Evolutionary conservation across 1,284 basidiomycete species (phyloP), one percentile per base, ranked within the genome.

Genomic region (Boletus albobrunnescens): DNA sequence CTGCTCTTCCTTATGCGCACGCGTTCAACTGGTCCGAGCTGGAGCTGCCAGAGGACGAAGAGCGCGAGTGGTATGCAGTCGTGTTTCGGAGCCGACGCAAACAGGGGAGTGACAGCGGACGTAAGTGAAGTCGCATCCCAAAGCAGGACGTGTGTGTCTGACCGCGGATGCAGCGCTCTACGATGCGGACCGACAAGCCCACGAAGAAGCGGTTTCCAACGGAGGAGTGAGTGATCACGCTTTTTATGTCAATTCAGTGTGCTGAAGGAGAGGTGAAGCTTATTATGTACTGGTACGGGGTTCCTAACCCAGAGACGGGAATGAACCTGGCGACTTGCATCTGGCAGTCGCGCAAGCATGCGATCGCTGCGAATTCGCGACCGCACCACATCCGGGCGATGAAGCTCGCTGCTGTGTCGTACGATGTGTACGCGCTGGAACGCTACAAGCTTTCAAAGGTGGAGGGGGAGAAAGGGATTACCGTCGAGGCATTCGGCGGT

Each of bases 281-380:
- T 24, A 77, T 91, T 44, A 71, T 89, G 57, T 94, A 94, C 64
- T 94, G 92, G 91, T 94, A 92, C 58, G 92, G 91, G 19, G 78
- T 85, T n/a, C 92, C 92, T 2, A 75, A 91, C 57, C 73, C 74
- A 38, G 60, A 71, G 17, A 85, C 84, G 0, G 85, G 91, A 0
- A 74, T 89, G 67, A 95, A 95, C 65, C 81, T 94, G 43, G 91
- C 93, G 3, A 94, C 92, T n/a, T 95, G 93, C 71, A 87, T 95
- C 41, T 96, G 93, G 93, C 87, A 91, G 67, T 90, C 86, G 32
- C 81, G 91, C 5, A 77, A 77, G 53, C 87, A 91, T 55, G 93
- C 93, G 1, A 70, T 84, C 28, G 82, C 82, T 7, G 92, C 92
- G 0, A 91, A 84, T 57, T 79, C 81, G 2, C 79, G 84, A 6